Base-by-base conservation (phyloP, 192 early-diverging fungal species). In the Backusella parvicylindrica region DNA sequence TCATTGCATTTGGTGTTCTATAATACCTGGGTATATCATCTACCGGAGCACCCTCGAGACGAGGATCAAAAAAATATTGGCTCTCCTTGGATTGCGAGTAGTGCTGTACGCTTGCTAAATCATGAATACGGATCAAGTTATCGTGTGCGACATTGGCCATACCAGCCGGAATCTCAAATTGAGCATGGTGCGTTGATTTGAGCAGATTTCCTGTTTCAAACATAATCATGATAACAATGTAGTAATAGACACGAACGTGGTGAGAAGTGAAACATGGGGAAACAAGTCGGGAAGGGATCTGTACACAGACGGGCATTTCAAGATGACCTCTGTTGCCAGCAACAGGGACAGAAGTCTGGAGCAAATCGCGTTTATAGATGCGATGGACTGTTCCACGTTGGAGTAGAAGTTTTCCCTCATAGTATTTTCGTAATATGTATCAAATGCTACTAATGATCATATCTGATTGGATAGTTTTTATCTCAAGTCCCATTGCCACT, bases 211-310 rank as follows among this genome's bases (percentile, higher is more conserved):
- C 72, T 3, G 32, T 50, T 28, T 78, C 79, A 37, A 70, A 31
- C 31, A 53, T 64, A 23, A 81, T 64, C 23, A 64, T 31, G 50
- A 73, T 64, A 16, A 41, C 33, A n/a, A 81, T 16, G 23, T 78
- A 64, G 31, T 81, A 81, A 11, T 77, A 64, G 28, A 78, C 75
- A 13, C 79, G 68, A 18, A 64, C 36, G 64, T 81, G 79, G 12
- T 65, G 71, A 3, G 71, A 68, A 2, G 71, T 53, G 70, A 70
- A 77, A 33, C 71, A 49, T 0, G 76, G 79, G 21, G 76, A 73
- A 3, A 81, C 72, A 18, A 78, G 76, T 41, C 76, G 76, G 28
- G 67, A 74, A 23, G 76, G 79, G 18, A 78, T 74, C 3, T 43
- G 37, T 16, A 81, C 30, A 7, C 50, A 50, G n/a, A 81, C n/a